A percentile compares a stretch with the other conserved stretches of the same genome.
These are phyloP conservation scores for Cyberlindnera misumaiensis DNA, from an alignment of 805 yeast species.

Conservation along the genomic window DNA sequence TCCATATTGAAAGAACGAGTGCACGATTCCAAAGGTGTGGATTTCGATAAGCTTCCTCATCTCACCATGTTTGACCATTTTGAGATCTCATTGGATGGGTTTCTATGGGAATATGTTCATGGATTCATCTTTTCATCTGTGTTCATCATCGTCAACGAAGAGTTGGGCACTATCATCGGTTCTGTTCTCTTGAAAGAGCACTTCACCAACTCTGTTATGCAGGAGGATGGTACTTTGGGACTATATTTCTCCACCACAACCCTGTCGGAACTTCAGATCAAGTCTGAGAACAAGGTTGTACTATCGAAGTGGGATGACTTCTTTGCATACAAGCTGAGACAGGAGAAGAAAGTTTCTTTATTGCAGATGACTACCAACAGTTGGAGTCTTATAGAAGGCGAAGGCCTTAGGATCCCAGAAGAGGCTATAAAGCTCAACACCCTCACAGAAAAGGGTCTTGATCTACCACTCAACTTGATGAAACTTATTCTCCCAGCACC, in stretches of 20 bases:
- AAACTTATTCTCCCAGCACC: constrained; percentile 35
- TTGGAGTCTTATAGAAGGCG: constrained; percentile 32
- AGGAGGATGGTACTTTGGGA: constrained; percentile 23
- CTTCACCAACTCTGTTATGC: constrained; percentile 25
- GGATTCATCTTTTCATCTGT: constrained; percentile 29
- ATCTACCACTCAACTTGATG: constrained; percentile 33
- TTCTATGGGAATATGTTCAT: constrained; percentile 32
- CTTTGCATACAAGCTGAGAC: constrained; percentile 9
- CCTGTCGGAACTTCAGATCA: constrained; percentile 38
- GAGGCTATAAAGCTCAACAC: constrained; percentile 34
- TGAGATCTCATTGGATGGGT: constrained; percentile 36
- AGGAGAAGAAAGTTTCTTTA: constrained; percentile 24
- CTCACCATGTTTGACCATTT: constrained; percentile 36
- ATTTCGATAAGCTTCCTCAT: constrained; percentile 18
- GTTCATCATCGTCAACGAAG: constrained; percentile 23
- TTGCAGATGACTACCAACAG: constrained; percentile 45
- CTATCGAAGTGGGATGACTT: constrained; percentile 37
- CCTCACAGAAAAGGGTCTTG: constrained; percentile 31
- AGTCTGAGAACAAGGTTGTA: constrained; percentile 26
- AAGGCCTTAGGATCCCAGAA: constrained; percentile 28
- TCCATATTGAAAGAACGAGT: constrained; percentile 1
- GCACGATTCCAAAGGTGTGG: constrained; percentile 9
- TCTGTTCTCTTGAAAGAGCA: constrained; percentile 32
- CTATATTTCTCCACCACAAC: constrained; percentile 34
- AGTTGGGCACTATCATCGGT: constrained; percentile 29